A percentile compares a stretch with the other conserved stretches of the same genome.
These are phyloP conservation scores for Zelopaecilomyces penicillatus DNA, from an alignment of 2,329 filamentous ascomycete genomes.

Conservation along the genomic window DNA sequence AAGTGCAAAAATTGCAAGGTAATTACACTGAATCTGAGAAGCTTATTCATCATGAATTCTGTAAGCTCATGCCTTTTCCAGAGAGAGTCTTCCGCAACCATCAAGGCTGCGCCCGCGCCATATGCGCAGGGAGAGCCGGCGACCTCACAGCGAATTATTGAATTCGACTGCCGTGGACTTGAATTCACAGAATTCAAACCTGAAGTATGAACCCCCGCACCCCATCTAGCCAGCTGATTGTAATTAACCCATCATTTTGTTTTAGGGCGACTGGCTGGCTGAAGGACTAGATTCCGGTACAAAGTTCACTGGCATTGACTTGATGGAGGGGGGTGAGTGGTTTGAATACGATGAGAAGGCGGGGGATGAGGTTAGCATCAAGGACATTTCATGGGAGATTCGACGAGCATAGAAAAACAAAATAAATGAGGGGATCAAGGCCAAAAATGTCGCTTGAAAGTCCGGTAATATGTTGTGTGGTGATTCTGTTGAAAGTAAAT, in stretches of 20 bases:
- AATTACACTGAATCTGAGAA: constrained; percentile 10
- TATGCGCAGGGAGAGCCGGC: constrained; percentile 67
- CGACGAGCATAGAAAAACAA: constrained; percentile 48
- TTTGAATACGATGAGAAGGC: constrained; percentile 97
- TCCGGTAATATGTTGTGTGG: too few relatives aligned
- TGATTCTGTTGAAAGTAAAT: too few relatives aligned
- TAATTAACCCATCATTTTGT: not conserved
- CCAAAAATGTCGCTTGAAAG: not conserved
- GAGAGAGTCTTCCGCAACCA: constrained; percentile 79
- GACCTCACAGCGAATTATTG: constrained; percentile 70
- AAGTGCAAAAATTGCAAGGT: constrained; percentile 98
- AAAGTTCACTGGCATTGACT: constrained; percentile 73
- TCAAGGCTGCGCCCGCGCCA: constrained; percentile 62
- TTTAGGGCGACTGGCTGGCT: constrained; percentile 79
- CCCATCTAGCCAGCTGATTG: not conserved
- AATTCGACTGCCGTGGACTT: constrained; percentile 87
- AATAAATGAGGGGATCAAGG: not conserved
- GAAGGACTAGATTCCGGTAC: constrained; percentile 73
- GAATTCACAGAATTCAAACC: constrained; percentile 88
- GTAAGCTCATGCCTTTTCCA: constrained; percentile 22
- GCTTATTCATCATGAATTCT: not conserved
- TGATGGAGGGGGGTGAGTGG: constrained; percentile 80
- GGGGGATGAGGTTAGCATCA: constrained; percentile 84
- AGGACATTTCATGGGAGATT: constrained; percentile 81
- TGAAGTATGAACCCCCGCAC: constrained; percentile 49